Evolutionary conservation across 176 grass and related monocot species (phyloP).

Genomic region (Areca catechu): DNA sequence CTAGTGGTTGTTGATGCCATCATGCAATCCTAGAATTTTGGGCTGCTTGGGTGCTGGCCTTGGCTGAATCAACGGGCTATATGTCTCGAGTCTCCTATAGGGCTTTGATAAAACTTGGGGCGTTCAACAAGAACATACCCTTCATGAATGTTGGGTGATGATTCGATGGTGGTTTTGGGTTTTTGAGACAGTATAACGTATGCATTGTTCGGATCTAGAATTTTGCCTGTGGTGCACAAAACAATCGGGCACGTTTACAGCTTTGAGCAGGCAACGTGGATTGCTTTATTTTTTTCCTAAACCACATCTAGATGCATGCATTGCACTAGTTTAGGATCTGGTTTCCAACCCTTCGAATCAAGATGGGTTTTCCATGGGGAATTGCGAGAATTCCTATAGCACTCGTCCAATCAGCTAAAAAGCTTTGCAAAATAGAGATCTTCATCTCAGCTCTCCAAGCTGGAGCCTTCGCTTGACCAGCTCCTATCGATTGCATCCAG

Average conservation of each 20-base stretch:
- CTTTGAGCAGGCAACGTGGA: background rate
- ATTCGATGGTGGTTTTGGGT: constrained; percentile 11
- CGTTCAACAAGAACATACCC: background rate
- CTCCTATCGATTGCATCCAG: too few relatives aligned
- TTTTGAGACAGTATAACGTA: constrained; percentile 18
- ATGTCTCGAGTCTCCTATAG: background rate
- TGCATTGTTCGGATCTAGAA: constrained; percentile 10
- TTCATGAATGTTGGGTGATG: background rate
- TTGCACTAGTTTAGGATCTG: too few relatives aligned
- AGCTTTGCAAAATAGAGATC: too few relatives aligned
- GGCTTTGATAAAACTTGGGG: too few relatives aligned
- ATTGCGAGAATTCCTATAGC: too few relatives aligned
- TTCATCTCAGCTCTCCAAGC: too few relatives aligned
- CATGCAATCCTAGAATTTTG: constrained; percentile 5
- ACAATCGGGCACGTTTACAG: background rate
- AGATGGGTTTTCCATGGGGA: too few relatives aligned
- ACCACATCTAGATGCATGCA: background rate
- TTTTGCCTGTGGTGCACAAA: background rate
- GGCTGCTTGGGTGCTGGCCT: background rate
- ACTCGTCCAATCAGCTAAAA: too few relatives aligned
- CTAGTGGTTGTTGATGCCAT: background rate
- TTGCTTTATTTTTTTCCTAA: background rate
- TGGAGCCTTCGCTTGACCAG: too few relatives aligned
- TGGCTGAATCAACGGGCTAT: background rate
- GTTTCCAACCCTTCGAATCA: too few relatives aligned